Evolutionary conservation across 495 filamentous ascomycete genomes (phyloP).

Genomic region (Jackrogersella multiformis): DNA sequence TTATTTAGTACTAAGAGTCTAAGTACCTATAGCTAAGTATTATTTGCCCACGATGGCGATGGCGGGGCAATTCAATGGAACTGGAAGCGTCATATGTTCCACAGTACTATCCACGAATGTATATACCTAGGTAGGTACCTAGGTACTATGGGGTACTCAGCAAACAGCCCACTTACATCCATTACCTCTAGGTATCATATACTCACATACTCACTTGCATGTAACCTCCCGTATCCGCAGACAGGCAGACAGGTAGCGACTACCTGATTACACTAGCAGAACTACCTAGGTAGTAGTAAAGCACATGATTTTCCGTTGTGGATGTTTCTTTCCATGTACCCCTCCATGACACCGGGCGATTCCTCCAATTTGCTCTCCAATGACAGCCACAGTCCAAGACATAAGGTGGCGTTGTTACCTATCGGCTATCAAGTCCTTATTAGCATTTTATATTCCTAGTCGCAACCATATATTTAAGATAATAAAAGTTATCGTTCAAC

Average conservation of each 20-base stretch:
- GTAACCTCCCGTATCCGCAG: constrained; percentile 21
- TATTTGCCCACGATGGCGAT: constrained; percentile 36
- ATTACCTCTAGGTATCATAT: too few species aligned
- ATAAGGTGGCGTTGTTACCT: constrained; percentile 23
- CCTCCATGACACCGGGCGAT: constrained; percentile 24
- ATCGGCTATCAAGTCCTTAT: too few species aligned
- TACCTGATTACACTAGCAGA: constrained; percentile 41
- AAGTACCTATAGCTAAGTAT: background rate
- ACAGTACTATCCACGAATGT: too few species aligned
- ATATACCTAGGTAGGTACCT: too few species aligned
- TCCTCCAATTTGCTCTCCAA: constrained; percentile 20
- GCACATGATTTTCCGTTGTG: background rate
- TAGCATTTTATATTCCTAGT: background rate
- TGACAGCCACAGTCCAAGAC: background rate
- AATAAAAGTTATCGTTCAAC: too few species aligned
- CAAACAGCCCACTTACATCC: background rate
- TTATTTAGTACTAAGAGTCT: constrained; percentile 22
- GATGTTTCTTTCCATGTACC: constrained; percentile 26
- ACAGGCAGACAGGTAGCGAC: constrained; percentile 15
- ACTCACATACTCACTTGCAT: background rate
- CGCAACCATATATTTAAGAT: too few species aligned
- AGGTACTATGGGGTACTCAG: constrained; percentile 33
- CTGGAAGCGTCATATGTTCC: constrained; percentile 38
- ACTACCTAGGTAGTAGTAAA: too few species aligned
- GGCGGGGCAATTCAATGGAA: constrained; percentile 34